Percentiles rank a stretch among this genome's conserved stretches.
These are phyloP conservation scores for Alternaria sp. DNA, from an alignment of 2,329 filamentous ascomycete genomes.

Conservation along the genomic window DNA sequence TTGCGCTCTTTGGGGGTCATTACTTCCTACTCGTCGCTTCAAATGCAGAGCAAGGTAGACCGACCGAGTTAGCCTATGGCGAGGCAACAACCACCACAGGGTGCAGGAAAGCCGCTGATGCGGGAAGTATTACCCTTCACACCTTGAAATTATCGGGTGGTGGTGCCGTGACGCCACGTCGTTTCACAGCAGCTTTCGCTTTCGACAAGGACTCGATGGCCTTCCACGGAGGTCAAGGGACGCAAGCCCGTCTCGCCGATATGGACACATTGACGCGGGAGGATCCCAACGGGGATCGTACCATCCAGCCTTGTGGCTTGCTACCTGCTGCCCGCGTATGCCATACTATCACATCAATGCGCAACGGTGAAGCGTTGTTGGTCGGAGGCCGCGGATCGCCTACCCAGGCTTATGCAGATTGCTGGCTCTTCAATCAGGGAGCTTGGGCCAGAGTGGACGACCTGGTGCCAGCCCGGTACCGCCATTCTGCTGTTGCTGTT, in stretches of 20 bases:
- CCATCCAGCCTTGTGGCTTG: slow-evolving; percentile 40
- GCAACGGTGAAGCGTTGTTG: slow-evolving; percentile 65
- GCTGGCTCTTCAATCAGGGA: slow-evolving; percentile 72
- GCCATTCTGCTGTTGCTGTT: slow-evolving; percentile 69
- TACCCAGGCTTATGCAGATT: slow-evolving; percentile 70
- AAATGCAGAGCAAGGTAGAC: slow-evolving; percentile 38
- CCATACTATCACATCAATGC: slow-evolving; percentile 74
- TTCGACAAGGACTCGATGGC: slow-evolving; percentile 40
- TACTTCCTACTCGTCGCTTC: slow-evolving; percentile 79
- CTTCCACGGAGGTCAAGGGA: slow-evolving; percentile 55
- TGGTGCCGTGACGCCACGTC: slow-evolving; percentile 35
- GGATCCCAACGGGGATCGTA: slow-evolving; percentile 26
- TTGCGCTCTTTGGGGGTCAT: slow-evolving; percentile 82
- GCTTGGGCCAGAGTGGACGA: slow-evolving; percentile 69
- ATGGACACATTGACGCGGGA: slow-evolving; percentile 49
- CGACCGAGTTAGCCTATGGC: slow-evolving; percentile 11
- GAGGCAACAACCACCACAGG: slow-evolving; percentile 6
- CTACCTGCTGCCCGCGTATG: slow-evolving; percentile 63
- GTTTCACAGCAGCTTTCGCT: slow-evolving; percentile 50
- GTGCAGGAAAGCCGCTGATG: slow-evolving; percentile 2
- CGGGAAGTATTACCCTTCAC: slow-evolving; percentile 21
- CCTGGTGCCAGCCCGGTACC: slow-evolving; percentile 74
- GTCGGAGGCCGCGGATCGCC: slow-evolving; percentile 82
- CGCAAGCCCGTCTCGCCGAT: slow-evolving; percentile 56
- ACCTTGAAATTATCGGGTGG: slow-evolving; percentile 15